These are phyloP conservation scores for Rubia tinctorum DNA, from an alignment of 305 asterid genomes.

Conservation along the genomic window DNA sequence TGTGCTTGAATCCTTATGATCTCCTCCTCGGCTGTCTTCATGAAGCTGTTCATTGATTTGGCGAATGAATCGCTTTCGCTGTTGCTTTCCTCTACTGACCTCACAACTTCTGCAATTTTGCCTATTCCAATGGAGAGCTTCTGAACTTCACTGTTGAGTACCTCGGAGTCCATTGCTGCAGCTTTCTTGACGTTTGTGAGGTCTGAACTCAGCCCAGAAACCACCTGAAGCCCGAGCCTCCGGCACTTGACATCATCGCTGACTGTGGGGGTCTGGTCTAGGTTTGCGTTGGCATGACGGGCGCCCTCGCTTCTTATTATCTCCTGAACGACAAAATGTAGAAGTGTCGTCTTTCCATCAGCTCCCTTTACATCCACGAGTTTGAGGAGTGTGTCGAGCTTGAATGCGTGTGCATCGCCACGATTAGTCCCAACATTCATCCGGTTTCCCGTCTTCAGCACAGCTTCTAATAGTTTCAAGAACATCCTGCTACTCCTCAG, in stretches of 20 bases:
- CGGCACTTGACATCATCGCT: slow-evolving; percentile 65
- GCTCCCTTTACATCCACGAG: slow-evolving; percentile 90
- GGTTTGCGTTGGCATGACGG: slow-evolving; percentile 47
- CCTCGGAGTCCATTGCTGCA: slow-evolving; percentile 95
- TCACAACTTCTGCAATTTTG: slow-evolving; percentile 44
- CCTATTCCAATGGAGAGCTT: slow-evolving; percentile 65
- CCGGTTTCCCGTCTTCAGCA: slow-evolving; percentile 88
- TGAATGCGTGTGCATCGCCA: slow-evolving; percentile 96
- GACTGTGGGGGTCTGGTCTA: slow-evolving; percentile 30
- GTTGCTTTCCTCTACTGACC: slow-evolving; percentile 31
- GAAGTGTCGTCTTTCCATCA: slow-evolving; percentile 91
- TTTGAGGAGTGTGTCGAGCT: slow-evolving; percentile 93
- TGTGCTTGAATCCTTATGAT: slow-evolving; percentile 72
- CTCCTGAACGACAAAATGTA: slow-evolving; percentile 95
- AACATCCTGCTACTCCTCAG: slow-evolving; percentile 82
- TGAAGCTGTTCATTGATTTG: slow-evolving; percentile 44
- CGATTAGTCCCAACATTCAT: slow-evolving; percentile 99
- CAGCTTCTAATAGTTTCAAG: slow-evolving; percentile 94
- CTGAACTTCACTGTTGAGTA: slow-evolving; percentile 54
- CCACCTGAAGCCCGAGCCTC: slow-evolving; percentile 79
- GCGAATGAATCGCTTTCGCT: slow-evolving; percentile 39
- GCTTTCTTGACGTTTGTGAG: slow-evolving; percentile 85
- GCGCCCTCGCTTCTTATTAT: slow-evolving; percentile 80
- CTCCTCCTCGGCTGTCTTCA: slow-evolving; percentile 69
- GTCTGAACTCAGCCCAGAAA: slow-evolving; percentile 64